phyloP scores from a whole-genome alignment of 306 rosid genomes.

The Medicago truncatula region MtrunA17r5.0-ANR NC_053049.1:7827001-7827500 shows the following conservation, averaged over 20 bases:
- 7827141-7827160: constrained; percentile 70
- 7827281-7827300: neutral
- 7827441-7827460: neutral
- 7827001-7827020: constrained; percentile 74
- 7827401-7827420: neutral
- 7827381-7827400: neutral
- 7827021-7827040: constrained; percentile 84
- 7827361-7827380: neutral
- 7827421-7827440: neutral
- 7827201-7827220: neutral
- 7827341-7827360: too few species aligned
- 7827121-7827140: constrained; percentile 87
- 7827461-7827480: neutral
- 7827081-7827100: constrained; percentile 87
- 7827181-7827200: neutral
- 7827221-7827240: neutral
- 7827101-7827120: constrained; percentile 86
- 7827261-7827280: neutral
- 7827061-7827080: constrained; percentile 70
- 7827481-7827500: neutral
- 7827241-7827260: neutral
- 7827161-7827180: constrained; percentile 9
- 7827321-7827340: neutral
- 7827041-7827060: constrained; percentile 98
- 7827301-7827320: neutral